A percentile compares a stretch with the other conserved stretches of the same genome.
These are phyloP conservation scores for Eutypella sp. DNA, from an alignment of 2,329 filamentous ascomycete genomes.

Conservation along the genomic window DNA sequence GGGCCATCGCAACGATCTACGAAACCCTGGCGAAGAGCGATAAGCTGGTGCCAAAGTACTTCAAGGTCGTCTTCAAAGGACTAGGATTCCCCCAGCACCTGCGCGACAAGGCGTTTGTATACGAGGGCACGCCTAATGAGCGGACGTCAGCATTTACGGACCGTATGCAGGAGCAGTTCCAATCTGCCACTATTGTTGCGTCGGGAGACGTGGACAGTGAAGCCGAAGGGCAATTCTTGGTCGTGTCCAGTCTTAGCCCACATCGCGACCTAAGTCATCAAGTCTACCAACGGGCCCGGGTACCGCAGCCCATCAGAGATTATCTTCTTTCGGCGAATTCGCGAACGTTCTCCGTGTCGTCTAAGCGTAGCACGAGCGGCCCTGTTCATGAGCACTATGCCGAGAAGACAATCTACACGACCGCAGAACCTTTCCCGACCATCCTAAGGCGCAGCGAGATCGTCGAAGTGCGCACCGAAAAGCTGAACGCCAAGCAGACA, in stretches of 20 bases:
- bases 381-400: conserved; percentile 69
- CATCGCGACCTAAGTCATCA: conserved; percentile 78
- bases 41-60: conserved; percentile 75
- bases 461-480: conserved; percentile 59
- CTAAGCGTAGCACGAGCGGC: conserved; percentile 63
- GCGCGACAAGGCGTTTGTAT: conserved; percentile 88
- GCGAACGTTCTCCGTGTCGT: conserved; percentile 72
- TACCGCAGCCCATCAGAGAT: conserved; percentile 78
- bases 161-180: conserved; percentile 86
- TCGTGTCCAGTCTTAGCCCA: conserved; percentile 74
- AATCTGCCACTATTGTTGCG: conserved; percentile 74
- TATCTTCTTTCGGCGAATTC: conserved; percentile 76
- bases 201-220: conserved; percentile 66
- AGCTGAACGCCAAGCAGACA: conserved; percentile 73
- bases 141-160: conserved; percentile 79
- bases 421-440: conserved; percentile 83
- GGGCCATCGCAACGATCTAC: conserved; percentile 88
- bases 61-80: conserved; percentile 84
- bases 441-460: conserved; percentile 87
- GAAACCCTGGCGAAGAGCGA: conserved; percentile 82
- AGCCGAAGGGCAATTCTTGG: conserved; percentile 84
- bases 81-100: conserved; percentile 78
- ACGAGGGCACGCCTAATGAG: conserved; percentile 75
- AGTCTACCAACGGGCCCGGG: conserved; percentile 82
- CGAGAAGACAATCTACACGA: conserved; percentile 80